Evolutionary conservation across 2,329 filamentous ascomycete species (phyloP), one percentile per base, ranked within the genome.

Genomic region (Alternaria arborescens): DNA sequence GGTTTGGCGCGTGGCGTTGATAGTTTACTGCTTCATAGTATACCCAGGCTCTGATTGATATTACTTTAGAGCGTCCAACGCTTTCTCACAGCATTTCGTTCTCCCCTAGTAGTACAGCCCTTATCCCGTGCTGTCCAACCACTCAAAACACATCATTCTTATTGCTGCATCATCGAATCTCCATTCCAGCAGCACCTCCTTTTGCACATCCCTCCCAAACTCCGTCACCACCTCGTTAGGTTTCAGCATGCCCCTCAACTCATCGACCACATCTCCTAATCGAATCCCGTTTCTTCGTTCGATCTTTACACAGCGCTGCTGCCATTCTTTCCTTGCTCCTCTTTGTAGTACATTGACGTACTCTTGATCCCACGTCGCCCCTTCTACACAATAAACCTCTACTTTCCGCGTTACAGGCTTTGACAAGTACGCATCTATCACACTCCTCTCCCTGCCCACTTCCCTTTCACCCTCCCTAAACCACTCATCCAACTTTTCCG

Each of bases 141-240:
- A 40, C 34, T 38, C 50, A 30, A 36, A 52, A 22, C 50, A 52
- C 34, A 12, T 52, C 41, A 22, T 52, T 34, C 46, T 50, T 16
- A 14, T 50, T 36, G 32, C 46, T 6, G 36, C n/a, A 28, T 41
- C 50, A 11, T 46, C 44, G 28, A 64, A 58, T 4, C 30, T 43
- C 67, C 67, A 66, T 26, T 61, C 52, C 6, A 67, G 46, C 46
- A 58, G 11, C 7, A 69, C 52, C 20, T 59, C 59, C 40, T 36
- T 36, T n/a, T 32, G 14, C 4, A 30, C 42, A 11, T n/a, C 44
- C 28, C 53, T 34, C 36, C 36, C 52, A 10, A 42, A 22, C 1
- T 52, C 8, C 3, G 30, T 22, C 22, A 10, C 53, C 8, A 14
- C 12, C 24, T 28, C 28, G 8, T 41, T 44, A 34, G 48, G 11